Evolutionary conservation across 441 rosid species (phyloP).

Genomic region (Omphalea diandra): DNA sequence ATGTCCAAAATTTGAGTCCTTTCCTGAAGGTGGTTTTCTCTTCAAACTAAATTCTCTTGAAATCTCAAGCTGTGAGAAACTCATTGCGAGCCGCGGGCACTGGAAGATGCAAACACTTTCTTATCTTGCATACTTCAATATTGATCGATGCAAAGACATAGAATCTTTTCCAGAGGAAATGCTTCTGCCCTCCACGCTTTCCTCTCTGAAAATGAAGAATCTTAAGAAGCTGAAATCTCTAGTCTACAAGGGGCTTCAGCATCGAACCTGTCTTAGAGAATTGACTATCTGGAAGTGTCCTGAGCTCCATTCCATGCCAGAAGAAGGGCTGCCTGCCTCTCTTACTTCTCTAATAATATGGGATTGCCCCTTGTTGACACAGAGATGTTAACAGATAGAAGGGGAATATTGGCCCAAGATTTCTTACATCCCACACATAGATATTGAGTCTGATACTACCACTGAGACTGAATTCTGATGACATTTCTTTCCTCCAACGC

Average conservation of each 20-base stretch:
- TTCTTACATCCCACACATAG: background rate
- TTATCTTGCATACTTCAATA: background rate
- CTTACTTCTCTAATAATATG: background rate
- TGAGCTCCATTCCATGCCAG: conserved; percentile 3
- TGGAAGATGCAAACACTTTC: conserved; percentile 17
- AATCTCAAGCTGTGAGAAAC: background rate
- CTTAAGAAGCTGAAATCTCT: conserved; percentile 4
- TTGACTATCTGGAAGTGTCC: background rate
- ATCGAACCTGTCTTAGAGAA: background rate
- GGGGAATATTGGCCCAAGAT: background rate
- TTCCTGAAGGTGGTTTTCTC: conserved; percentile 30
- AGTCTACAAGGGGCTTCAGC: background rate
- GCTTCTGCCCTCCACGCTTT: conserved; percentile 18
- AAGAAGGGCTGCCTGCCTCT: background rate
- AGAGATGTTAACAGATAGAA: background rate
- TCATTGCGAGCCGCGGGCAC: background rate
- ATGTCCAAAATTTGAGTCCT: conserved; percentile 8
- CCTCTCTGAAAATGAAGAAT: background rate
- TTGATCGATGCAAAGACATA: background rate
- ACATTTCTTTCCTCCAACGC: too few relatives aligned
- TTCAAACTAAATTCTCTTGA: conserved; percentile 16
- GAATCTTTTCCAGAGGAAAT: conserved; percentile 10
- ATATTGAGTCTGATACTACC: too few relatives aligned
- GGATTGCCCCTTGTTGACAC: background rate
- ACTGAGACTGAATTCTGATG: too few relatives aligned